Percentiles rank a stretch among this genome's conserved stretches.
phyloP scores from a whole-genome alignment of 768 basidiomycete species.

The Lentinula detonsa region DNA sequence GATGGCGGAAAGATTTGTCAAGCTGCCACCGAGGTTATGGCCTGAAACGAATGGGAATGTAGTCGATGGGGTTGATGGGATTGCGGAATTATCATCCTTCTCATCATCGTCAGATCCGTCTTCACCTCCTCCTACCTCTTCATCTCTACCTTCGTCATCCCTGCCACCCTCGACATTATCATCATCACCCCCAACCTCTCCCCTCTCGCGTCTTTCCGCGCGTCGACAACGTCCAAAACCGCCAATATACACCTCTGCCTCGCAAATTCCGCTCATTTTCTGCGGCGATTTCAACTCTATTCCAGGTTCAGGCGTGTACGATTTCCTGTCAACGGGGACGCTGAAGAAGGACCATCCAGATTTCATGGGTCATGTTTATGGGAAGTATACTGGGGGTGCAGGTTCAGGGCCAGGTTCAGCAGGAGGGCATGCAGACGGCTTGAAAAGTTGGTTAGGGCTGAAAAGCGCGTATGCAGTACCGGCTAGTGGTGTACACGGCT shows the following conservation, averaged over 20 bases:
- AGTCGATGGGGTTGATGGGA: conserved; percentile 5
- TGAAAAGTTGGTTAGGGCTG: conserved; percentile 73
- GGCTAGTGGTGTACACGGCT: neutral
- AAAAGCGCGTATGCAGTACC: conserved; percentile 74
- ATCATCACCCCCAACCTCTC: conserved; percentile 32
- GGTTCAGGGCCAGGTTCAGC: neutral
- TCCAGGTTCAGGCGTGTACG: conserved; percentile 84
- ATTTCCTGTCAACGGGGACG: conserved; percentile 74
- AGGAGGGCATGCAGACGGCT: conserved; percentile 50
- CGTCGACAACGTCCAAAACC: neutral
- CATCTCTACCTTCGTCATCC: neutral
- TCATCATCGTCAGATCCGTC: conserved; percentile 4
- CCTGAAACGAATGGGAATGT: conserved; percentile 9
- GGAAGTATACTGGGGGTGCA: conserved; percentile 60
- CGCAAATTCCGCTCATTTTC: conserved; percentile 85
- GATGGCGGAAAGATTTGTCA: conserved; percentile 78
- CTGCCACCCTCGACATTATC: conserved; percentile 13
- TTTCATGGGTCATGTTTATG: conserved; percentile 89
- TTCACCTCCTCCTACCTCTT: neutral
- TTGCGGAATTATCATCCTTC: conserved; percentile 8
- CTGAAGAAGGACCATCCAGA: conserved; percentile 77
- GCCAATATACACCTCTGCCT: conserved; percentile 75
- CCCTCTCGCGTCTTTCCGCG: neutral
- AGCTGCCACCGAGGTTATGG: conserved; percentile 55
- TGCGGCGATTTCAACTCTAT: conserved; percentile 97